Evolutionary conservation across 441 rosid genomes (phyloP).

Genomic region (Oxalis stricta): DNA sequence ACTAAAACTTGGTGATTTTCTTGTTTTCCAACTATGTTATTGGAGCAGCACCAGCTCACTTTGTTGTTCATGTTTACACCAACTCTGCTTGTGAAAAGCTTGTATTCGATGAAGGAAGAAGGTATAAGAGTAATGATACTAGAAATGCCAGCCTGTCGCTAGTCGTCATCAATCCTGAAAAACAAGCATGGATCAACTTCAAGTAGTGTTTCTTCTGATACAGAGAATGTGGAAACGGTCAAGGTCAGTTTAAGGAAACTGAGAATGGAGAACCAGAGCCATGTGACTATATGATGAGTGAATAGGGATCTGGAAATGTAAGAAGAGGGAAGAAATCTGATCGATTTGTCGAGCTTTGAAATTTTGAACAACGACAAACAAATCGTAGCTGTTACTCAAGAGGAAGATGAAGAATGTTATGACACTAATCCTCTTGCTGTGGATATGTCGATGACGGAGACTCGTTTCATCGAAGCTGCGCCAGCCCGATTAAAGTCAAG

Average conservation of each 20-base stretch:
- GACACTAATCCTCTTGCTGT: no score
- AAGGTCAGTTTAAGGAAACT: not conserved
- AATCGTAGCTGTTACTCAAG: no score
- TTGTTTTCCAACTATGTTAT: slow-evolving; percentile 15
- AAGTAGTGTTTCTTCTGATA: slow-evolving; percentile 2
- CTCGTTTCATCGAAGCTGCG: no score
- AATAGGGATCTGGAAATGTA: slow-evolving; percentile 5
- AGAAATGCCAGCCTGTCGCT: not conserved
- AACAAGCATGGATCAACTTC: slow-evolving; percentile 3
- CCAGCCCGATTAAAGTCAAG: no score
- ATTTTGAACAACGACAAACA: not conserved
- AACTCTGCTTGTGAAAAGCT: slow-evolving; percentile 13
- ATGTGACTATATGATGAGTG: slow-evolving; percentile 5
- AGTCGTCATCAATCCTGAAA: not conserved
- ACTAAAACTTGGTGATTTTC: slow-evolving; percentile 23
- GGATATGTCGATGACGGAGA: no score
- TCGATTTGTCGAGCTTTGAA: slow-evolving; percentile 14
- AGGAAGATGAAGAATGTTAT: no score
- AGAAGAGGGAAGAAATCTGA: not conserved
- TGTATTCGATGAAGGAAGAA: slow-evolving; percentile 2
- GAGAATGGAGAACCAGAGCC: slow-evolving; percentile 9
- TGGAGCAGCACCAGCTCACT: slow-evolving; percentile 23
- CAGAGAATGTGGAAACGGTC: slow-evolving; percentile 4
- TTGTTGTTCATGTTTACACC: slow-evolving; percentile 17
- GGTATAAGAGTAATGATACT: slow-evolving; percentile 6